Base-by-base conservation (phyloP, 345 rosid genomes). In the Pistacia integerrima region DNA sequence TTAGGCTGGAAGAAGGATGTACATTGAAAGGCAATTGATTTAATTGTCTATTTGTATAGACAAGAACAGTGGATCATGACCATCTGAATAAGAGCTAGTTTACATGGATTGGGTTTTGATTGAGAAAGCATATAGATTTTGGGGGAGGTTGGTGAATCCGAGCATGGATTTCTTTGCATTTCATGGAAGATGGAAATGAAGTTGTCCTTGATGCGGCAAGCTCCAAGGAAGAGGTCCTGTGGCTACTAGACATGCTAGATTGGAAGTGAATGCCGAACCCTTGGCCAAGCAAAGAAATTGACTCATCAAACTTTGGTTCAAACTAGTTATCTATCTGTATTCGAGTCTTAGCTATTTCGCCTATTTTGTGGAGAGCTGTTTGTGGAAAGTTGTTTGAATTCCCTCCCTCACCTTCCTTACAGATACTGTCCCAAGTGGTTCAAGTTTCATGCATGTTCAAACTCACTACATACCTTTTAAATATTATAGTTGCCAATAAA, bases 171-270 rank as follows among this genome's bases (percentile, higher is more conserved):
- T 94, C 4, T 62, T 38, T 48, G 41, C 41, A 38, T 38, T 38
- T 38, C 5, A 6, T 4, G 6, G 7, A 94, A 48, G 86, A 88
- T 41, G 90, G 86, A 63, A 87, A 83, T 30, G 91, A 92, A 25
- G 87, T 90, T 8, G 51, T 73, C 1, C 81, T 90, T 25, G 90
- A 90, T 58, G 99, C 87, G 78, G 97, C 99, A 48, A 88, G 83
- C 80, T 85, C 95, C 41, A 86, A 85, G 85, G 97, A 94, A 7
- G 95, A 91, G 87, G 97, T 96, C 38, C 83, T 96, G 86, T 93
- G 98, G 98, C 90, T 96, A 58, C 72, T 96, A 54, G 93, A 92
- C 87, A 88, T 96, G 90, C 92, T 94, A 75, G 97, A 94, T 79
- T 96, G 99, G 99, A 92, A 92, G 81, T 96, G 86, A 91, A 77